phyloP scores from a whole-genome alignment of 495 filamentous ascomycete genomes.

The Penicillium cinerascens region DNA sequence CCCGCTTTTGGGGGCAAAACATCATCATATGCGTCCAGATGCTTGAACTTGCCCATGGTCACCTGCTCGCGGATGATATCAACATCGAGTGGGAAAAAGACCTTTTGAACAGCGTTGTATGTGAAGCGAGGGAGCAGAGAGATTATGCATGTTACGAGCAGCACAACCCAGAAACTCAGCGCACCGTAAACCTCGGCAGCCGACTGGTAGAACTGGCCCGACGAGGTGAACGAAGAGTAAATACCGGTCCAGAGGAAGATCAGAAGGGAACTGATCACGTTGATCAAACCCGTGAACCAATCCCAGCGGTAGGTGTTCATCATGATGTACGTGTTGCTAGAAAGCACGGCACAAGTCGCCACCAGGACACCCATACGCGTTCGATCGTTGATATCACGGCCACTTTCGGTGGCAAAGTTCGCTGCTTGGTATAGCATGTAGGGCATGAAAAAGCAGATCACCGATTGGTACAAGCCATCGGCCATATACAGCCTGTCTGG shows the following conservation, averaged over 20 bases:
- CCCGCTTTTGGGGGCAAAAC: conserved; percentile 36
- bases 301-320: conserved; percentile 98
- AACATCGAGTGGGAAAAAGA: conserved; percentile 86
- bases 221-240: conserved; percentile 67
- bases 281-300: conserved; percentile 84
- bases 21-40: conserved; percentile 54
- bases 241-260: conserved; percentile 97
- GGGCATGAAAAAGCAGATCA: conserved; percentile 89
- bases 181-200: conserved; percentile 76
- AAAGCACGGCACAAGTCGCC: conserved; percentile 69
- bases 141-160: conserved; percentile 69
- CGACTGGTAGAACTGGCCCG: conserved; percentile 71
- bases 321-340: conserved; percentile 89
- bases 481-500: conserved; percentile 80
- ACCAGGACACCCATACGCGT: conserved; percentile 81
- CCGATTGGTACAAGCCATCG: conserved; percentile 91
- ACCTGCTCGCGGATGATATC: conserved; percentile 96
- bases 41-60: conserved; percentile 71
- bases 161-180: conserved; percentile 80
- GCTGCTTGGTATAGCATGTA: conserved; percentile 71
- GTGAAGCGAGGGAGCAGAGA: conserved; percentile 83
- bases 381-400: conserved; percentile 69
- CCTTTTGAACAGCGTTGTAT: conserved; percentile 84
- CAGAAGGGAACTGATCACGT: conserved; percentile 74
- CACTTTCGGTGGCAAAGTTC: conserved; percentile 62